Percentiles rank a stretch among this genome's conserved stretches.
Evolutionary conservation across 495 filamentous ascomycete species (phyloP).

Genomic region (Xylaria curta): DNA sequence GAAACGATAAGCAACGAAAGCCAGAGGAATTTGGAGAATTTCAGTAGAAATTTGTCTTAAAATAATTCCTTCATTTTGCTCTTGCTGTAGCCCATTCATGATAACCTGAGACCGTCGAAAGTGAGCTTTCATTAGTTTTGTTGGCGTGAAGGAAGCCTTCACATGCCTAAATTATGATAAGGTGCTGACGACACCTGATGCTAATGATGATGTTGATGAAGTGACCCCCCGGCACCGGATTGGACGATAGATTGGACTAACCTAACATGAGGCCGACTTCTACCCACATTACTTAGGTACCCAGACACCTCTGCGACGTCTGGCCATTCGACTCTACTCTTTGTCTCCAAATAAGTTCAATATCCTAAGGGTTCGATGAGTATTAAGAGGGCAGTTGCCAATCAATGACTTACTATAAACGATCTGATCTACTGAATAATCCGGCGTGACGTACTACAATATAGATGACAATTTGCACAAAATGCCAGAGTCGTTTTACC

Average conservation of each 20-base stretch:
- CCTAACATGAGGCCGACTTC: not conserved
- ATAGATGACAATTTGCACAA: not conserved
- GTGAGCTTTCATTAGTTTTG: not conserved
- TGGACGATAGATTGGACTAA: not conserved
- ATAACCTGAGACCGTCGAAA: not conserved
- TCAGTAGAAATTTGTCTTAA: not conserved
- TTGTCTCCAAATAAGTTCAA: not conserved
- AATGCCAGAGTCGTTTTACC: constrained; percentile 19
- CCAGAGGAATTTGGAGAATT: not conserved
- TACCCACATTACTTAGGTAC: not conserved
- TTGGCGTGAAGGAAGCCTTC: not conserved
- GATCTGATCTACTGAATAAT: too few species aligned
- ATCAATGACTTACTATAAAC: not conserved
- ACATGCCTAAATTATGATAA: not conserved
- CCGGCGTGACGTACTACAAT: not conserved
- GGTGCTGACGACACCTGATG: constrained; percentile 13
- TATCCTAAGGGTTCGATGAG: not conserved
- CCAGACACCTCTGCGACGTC: not conserved
- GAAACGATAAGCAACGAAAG: not conserved
- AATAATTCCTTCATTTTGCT: not conserved
- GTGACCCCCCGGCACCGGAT: not conserved
- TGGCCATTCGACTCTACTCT: not conserved
- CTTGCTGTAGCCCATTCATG: not conserved
- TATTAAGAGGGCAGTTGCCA: not conserved
- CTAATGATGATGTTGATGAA: constrained; percentile 15